Evolutionary conservation across 1,284 basidiomycete species (phyloP), one percentile per base, ranked within the genome.

Genomic region (Apiotrichum gamsii): DNA sequence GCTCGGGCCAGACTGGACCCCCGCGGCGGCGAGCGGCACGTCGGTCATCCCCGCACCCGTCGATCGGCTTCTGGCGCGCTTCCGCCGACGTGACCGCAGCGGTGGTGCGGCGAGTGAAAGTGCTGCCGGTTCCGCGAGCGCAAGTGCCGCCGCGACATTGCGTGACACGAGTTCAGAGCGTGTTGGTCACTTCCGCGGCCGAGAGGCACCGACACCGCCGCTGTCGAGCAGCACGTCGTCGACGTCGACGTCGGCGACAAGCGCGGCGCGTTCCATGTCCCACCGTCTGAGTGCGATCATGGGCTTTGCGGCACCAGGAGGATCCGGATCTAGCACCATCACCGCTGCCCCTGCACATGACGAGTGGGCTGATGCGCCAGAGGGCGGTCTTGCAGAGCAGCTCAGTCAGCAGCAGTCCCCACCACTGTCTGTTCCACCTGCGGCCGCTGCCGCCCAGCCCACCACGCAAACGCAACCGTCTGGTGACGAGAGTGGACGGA

Each of bases 1-100:
- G 18, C 39, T 61, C 2, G 63, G 62, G 2, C 49, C 61, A 13
- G 60, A 61, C 13, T 58, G 56, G 58, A 38, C 45, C 15, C 52
- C 52, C 16, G 23, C 37, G n/a, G 25, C 25, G 25, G 25, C 25
- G 25, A 24, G 43, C n/a, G 37, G 45, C 10, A 33, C 48, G 19
- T 14, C 49, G 11, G 20, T 24, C 18, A 10, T 39, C 19, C 25
- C 25, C 8, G 23, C 40, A 3, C 37, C 42, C 18, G 44, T 54
- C 8, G 58, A 56, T 8, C 46, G 56, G 4, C 28, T 58, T 2
- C 37, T 54, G 39, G 38, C 55, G 34, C 53, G 48, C 14, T 47
- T 56, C 49, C 49, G 55, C 31, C 49, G 56, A 25, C 42, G 51
- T 4, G 46, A 53, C 10, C n/a, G n/a, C n/a, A n/a, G n/a, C n/a